Conservation (phyloP, 148 eudicot genomes). For the Limonium bicolor region DNA sequence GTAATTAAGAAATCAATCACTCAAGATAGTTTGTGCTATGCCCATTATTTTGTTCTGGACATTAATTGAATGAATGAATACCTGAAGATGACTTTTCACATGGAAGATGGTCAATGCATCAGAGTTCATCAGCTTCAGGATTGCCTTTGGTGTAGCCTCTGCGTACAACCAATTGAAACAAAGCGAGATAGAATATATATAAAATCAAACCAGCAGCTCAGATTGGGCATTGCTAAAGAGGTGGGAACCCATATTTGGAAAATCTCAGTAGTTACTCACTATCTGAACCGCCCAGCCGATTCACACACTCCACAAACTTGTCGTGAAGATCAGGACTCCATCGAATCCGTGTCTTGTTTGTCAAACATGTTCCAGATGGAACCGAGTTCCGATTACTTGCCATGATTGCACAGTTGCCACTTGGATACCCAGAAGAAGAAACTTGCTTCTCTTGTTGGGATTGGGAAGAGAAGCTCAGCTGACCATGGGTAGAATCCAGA, state of each 20-base stretch:
- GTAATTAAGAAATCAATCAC: background rate
- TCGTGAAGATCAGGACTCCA: constrained; percentile 91
- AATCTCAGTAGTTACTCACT: too few species aligned
- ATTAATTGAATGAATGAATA: too few species aligned
- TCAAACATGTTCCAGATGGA: constrained; percentile 15
- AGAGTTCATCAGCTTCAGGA: constrained; percentile 73
- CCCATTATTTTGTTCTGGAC: background rate
- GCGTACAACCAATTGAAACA: too few species aligned
- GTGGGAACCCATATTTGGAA: too few species aligned
- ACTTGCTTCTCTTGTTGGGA: constrained; percentile 11
- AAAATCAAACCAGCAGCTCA: too few species aligned
- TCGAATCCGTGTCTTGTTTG: constrained; percentile 66
- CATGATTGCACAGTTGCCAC: too few species aligned
- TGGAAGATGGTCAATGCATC: constrained; percentile 83
- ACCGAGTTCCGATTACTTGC: constrained; percentile 12
- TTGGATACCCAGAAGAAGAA: constrained; percentile 1
- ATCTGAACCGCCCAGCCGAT: constrained; percentile 74
- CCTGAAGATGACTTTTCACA: constrained; percentile 95
- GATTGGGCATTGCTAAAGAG: too few species aligned
- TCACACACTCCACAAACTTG: constrained; percentile 68
- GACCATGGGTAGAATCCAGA: constrained; percentile 11
- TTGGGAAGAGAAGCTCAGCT: constrained; percentile 19
- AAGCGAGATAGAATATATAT: too few species aligned
- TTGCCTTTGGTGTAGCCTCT: constrained; percentile 97
- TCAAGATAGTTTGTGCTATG: background rate